Evolutionary conservation across 768 basidiomycete genomes (phyloP).

Genomic region (Mycena latifolia): DNA sequence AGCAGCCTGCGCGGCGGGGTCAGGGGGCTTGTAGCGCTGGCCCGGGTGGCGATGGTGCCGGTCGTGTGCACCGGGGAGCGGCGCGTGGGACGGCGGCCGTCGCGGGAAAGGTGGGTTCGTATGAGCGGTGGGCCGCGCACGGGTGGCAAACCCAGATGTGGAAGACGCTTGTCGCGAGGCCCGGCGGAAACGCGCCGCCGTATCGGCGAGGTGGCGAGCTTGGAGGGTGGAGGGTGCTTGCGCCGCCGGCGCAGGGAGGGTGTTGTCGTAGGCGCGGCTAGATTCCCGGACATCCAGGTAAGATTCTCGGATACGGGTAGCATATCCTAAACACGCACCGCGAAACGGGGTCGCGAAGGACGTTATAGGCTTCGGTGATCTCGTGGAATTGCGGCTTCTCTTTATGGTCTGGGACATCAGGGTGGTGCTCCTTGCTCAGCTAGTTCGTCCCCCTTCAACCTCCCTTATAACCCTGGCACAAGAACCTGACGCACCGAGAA

Average conservation of each 20-base stretch:
- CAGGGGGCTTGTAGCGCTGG: conserved; percentile 33
- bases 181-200: conserved; percentile 33
- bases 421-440: conserved; percentile 35
- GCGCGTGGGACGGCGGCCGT: neutral
- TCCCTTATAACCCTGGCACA: no score
- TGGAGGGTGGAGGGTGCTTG: conserved; percentile 24
- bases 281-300: no score
- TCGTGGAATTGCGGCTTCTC: conserved; percentile 29
- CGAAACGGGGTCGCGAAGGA: conserved; percentile 33
- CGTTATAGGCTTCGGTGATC: conserved; percentile 33
- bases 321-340: conserved; percentile 1
- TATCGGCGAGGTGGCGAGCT: conserved; percentile 31
- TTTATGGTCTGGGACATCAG: conserved; percentile 32
- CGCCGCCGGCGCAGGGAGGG: conserved; percentile 18
- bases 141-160: neutral
- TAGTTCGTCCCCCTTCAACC: neutral
- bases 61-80: conserved; percentile 24
- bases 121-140: neutral
- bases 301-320: neutral
- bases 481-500: conserved; percentile 20
- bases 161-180: conserved; percentile 1
- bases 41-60: conserved; percentile 30
- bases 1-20: conserved; percentile 24
- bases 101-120: conserved; percentile 25
- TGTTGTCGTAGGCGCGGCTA: conserved; percentile 35